Percentiles rank a stretch among this genome's conserved stretches.
Conservation (phyloP, 805 yeast genomes). For the Phaffomyces opuntiae region DNA sequence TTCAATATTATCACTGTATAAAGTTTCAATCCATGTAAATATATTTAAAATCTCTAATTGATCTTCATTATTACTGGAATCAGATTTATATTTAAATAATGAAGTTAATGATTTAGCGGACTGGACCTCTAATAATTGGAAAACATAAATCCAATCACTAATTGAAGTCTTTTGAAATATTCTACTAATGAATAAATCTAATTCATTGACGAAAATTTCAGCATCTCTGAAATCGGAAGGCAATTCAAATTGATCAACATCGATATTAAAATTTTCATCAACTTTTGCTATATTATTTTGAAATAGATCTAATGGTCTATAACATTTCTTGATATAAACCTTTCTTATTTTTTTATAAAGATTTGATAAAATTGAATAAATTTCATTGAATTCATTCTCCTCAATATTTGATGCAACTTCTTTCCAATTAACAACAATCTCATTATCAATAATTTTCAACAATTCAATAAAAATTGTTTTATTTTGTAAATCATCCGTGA, state of each 20-base stretch:
- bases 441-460: conserved; percentile 61
- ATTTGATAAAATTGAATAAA: conserved; percentile 26
- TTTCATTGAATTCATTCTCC: conserved; percentile 22
- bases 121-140: conserved; percentile 66
- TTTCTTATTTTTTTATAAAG: conserved; percentile 63
- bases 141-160: conserved; percentile 74
- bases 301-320: conserved; percentile 42
- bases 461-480: conserved; percentile 56
- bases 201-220: conserved; percentile 51
- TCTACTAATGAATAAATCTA: conserved; percentile 56
- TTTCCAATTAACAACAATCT: conserved; percentile 48
- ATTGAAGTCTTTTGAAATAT: conserved; percentile 50
- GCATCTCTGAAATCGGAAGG: conserved; percentile 40
- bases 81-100: conserved; percentile 45
- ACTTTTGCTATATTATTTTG: conserved; percentile 9
- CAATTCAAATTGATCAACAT: conserved; percentile 3
- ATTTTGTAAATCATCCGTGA: conserved; percentile 58
- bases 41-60: conserved; percentile 59
- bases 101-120: conserved; percentile 50
- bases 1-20: conserved; percentile 38
- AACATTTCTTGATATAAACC: conserved; percentile 60
- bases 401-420: conserved; percentile 22
- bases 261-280: conserved; percentile 3
- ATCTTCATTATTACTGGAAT: conserved; percentile 36
- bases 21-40: conserved; percentile 59